These are phyloP conservation scores for Linderniella brevidens DNA, from an alignment of 257 asterid genomes.

Conservation along the genomic window DNA sequence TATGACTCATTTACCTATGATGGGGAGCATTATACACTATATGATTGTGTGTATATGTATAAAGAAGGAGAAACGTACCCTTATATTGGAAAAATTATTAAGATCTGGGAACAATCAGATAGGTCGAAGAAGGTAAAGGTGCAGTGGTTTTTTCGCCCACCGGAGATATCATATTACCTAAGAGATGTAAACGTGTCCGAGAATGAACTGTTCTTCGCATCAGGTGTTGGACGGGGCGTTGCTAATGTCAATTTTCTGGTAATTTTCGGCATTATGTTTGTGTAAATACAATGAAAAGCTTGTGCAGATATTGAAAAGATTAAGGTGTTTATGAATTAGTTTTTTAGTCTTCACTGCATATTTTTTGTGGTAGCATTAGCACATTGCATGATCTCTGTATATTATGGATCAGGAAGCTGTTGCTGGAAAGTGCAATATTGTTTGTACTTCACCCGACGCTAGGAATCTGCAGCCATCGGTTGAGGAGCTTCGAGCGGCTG, in stretches of 20 bases:
- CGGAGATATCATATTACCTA: constrained; percentile 40
- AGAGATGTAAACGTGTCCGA: constrained; percentile 17
- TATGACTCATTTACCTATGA: constrained; percentile 64
- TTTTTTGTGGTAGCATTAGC: no score
- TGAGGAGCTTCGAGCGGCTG: constrained; percentile 50
- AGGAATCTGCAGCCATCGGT: constrained; percentile 74
- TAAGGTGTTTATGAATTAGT: no score
- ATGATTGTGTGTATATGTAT: constrained; percentile 61
- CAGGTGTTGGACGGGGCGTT: constrained; percentile 64
- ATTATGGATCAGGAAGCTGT: constrained; percentile 53
- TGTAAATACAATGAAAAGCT: no score
- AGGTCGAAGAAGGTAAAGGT: constrained; percentile 40
- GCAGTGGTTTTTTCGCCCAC: constrained; percentile 78
- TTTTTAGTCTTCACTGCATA: no score
- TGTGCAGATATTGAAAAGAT: no score
- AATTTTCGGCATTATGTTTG: constrained; percentile 9
- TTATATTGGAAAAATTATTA: constrained; percentile 50
- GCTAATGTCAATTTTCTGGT: constrained; percentile 53
- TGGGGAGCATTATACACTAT: constrained; percentile 35
- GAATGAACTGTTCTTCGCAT: constrained; percentile 71
- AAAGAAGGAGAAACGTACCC: constrained; percentile 28
- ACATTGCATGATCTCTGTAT: background rate
- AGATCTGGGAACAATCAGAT: constrained; percentile 46
- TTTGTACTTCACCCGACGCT: constrained; percentile 54
- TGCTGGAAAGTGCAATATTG: constrained; percentile 77